Evolutionary conservation across 1,284 basidiomycete species (phyloP).

Genomic region (Apiotrichum gracile): DNA sequence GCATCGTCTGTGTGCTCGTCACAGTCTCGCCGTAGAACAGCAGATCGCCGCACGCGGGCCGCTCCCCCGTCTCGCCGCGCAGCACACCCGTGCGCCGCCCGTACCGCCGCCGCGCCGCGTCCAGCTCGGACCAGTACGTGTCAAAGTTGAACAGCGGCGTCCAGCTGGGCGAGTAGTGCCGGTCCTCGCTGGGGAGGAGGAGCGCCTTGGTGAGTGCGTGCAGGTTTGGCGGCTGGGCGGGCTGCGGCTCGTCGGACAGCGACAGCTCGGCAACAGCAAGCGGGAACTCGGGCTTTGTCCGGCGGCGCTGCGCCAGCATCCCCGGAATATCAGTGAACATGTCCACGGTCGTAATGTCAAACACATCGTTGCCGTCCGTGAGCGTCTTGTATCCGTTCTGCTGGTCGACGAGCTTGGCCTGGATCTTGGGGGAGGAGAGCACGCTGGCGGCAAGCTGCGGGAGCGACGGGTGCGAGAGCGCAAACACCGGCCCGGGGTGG

Average conservation of each 20-base stretch:
- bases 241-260: slow-evolving; percentile 49
- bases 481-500: slow-evolving; percentile 44
- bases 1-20: slow-evolving; percentile 90
- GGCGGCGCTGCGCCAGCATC: slow-evolving; percentile 39
- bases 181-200: slow-evolving; percentile 27
- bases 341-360: slow-evolving; percentile 54
- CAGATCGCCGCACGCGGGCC: slow-evolving; percentile 58
- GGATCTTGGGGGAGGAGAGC: slow-evolving; percentile 17
- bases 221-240: slow-evolving; percentile 46
- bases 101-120: slow-evolving; percentile 30
- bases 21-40: slow-evolving; percentile 83
- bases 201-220: slow-evolving; percentile 36
- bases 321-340: slow-evolving; percentile 34
- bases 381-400: slow-evolving; percentile 43
- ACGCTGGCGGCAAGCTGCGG: slow-evolving; percentile 18
- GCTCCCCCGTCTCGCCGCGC: slow-evolving; percentile 21
- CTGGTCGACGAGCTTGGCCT: slow-evolving; percentile 21
- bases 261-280: slow-evolving; percentile 16
- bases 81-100: slow-evolving; percentile 31
- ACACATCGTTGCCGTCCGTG: slow-evolving; percentile 62
- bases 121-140: slow-evolving; percentile 45
- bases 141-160: slow-evolving; percentile 51
- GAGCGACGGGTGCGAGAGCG: slow-evolving; percentile 38
- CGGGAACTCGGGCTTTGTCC: slow-evolving; percentile 37
- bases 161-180: slow-evolving; percentile 29